Evolutionary conservation across 2,329 filamentous ascomycete genomes (phyloP).

Genomic region (Botryotinia narcissicola): DNA sequence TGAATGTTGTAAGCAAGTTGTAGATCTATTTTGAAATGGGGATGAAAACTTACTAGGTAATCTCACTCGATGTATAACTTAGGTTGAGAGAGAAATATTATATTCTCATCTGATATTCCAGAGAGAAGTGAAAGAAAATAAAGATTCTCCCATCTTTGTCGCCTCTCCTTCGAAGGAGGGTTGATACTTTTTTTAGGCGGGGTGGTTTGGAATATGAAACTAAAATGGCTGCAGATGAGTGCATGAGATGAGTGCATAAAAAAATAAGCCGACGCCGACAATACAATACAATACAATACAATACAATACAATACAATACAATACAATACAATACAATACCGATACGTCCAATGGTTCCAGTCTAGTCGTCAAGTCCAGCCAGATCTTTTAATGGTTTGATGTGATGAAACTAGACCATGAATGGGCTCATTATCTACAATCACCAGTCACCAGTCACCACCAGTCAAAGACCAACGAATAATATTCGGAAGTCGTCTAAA

Average conservation of each 20-base stretch:
- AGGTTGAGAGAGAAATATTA: neutral
- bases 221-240: neutral
- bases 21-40: neutral
- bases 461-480: neutral
- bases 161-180: neutral
- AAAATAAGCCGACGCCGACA: neutral
- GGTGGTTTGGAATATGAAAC: neutral
- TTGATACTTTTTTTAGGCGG: slow-evolving; percentile 6
- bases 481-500: neutral
- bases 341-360: neutral
- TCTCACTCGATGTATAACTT: neutral
- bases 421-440: neutral
- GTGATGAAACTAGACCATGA: neutral
- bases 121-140: no score
- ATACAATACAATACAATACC: neutral
- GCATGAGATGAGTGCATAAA: neutral
- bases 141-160: neutral
- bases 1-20: neutral
- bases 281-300: neutral
- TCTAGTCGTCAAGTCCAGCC: neutral
- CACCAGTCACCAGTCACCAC: no score
- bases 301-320: neutral
- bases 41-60: neutral
- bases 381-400: neutral
- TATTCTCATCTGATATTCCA: no score